These are phyloP conservation scores for Coffea humblotiana DNA, from an alignment of 305 asterid genomes.

Conservation along the genomic window DNA sequence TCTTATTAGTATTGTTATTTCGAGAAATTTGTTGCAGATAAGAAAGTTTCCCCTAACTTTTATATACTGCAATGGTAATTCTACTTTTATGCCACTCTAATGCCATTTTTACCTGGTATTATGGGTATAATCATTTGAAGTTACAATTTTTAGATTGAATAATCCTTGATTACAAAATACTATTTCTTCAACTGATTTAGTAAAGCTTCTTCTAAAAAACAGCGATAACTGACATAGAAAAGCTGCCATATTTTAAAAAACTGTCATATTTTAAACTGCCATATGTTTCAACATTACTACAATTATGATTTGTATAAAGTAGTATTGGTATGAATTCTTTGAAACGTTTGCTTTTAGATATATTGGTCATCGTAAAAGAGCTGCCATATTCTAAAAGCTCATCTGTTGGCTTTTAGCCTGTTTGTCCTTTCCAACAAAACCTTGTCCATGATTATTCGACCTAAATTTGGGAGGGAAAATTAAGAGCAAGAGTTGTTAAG, in stretches of 20 bases:
- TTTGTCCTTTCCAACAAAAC: no score
- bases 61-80: slow-evolving; percentile 88
- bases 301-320: no score
- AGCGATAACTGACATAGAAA: no score
- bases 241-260: no score
- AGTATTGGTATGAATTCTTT: no score
- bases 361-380: no score
- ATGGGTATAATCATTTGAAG: not conserved
- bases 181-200: no score
- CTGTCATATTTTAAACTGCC: no score
- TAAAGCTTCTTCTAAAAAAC: no score
- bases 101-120: not conserved
- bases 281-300: no score
- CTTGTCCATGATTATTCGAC: not conserved
- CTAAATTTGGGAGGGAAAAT: not conserved
- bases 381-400: not conserved
- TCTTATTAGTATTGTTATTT: not conserved
- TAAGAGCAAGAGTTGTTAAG: not conserved
- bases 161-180: no score
- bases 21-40: slow-evolving; percentile 50
- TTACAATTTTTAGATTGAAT: not conserved
- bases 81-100: not conserved
- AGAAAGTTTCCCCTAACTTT: slow-evolving; percentile 90
- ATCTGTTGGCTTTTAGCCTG: not conserved
- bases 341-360: no score